Conservation (phyloP, 73 alveolate genomes). For the Tetrahymena malaccensis region DNA sequence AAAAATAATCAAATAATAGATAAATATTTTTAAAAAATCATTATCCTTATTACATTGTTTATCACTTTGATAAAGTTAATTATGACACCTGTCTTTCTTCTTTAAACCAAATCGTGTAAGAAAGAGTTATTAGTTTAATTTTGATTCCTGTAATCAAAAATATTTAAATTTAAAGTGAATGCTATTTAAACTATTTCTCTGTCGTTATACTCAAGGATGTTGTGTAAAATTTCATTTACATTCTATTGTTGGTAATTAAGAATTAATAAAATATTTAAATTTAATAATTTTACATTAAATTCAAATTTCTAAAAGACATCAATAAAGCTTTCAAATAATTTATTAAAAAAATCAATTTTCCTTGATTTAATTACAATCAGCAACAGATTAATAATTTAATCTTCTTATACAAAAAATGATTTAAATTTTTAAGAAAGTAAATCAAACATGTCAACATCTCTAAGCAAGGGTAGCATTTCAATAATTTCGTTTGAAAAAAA, state of each 20-base stretch:
- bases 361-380: not conserved
- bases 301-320: not conserved
- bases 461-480: not conserved
- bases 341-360: not conserved
- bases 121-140: not conserved
- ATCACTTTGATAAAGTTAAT: not conserved
- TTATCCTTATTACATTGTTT: not conserved
- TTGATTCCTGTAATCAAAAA: not conserved
- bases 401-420: not conserved
- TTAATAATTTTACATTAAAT: not conserved
- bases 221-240: not conserved
- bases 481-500: not conserved
- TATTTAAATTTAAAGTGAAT: not conserved
- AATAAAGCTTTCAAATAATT: not conserved
- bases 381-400: not conserved
- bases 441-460: not conserved
- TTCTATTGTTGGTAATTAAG: not conserved
- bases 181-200: constrained; percentile 2
- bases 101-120: constrained; percentile 3
- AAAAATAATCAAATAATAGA: too few species aligned
- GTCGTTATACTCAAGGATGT: not conserved
- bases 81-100: constrained; percentile 8
- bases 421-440: not conserved
- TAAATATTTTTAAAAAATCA: too few species aligned
- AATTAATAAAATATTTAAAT: not conserved